Evolutionary conservation across 805 yeast genomes (phyloP).

Genomic region (Clavispora asparagi): DNA sequence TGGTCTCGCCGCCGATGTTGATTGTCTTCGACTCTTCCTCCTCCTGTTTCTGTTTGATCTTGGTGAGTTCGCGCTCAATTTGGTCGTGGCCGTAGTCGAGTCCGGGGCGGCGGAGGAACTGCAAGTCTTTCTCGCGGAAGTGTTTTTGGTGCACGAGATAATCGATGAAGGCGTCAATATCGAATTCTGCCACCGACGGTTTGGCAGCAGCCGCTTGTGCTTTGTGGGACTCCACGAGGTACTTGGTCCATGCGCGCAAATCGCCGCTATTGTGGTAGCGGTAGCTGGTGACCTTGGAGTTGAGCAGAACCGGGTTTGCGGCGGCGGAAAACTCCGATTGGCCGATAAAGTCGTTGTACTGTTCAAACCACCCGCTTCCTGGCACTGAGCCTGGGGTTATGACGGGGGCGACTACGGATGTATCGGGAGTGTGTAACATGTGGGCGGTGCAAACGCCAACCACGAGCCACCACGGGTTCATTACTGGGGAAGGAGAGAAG

Average conservation of each 20-base stretch:
- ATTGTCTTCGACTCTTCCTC: conserved; percentile 1
- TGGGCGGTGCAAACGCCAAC: too few species aligned
- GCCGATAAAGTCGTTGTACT: not conserved
- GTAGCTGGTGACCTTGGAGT: conserved; percentile 23
- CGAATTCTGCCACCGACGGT: conserved; percentile 9
- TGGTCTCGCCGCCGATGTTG: conserved; percentile 4
- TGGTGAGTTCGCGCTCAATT: conserved; percentile 33
- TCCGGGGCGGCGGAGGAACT: conserved; percentile 20
- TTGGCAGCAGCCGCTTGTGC: conserved; percentile 2
- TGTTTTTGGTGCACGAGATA: conserved; percentile 25
- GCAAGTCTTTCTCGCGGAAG: conserved; percentile 22
- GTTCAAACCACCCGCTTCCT: not conserved
- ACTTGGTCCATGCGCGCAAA: conserved; percentile 23
- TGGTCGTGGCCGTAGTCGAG: conserved; percentile 35
- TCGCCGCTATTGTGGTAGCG: conserved; percentile 19
- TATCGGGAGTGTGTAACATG: too few species aligned
- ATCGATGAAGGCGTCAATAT: conserved; percentile 25
- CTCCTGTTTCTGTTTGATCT: conserved; percentile 17
- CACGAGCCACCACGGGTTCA: too few species aligned
- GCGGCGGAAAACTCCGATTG: not conserved
- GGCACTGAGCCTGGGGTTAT: not conserved
- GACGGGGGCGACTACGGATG: too few species aligned
- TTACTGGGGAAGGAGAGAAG: too few species aligned
- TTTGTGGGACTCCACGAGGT: conserved; percentile 14
- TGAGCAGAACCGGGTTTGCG: conserved; percentile 10